Base-by-base conservation (phyloP, 2,329 filamentous ascomycete genomes). In the Ophioceras dolichostomum region DNA sequence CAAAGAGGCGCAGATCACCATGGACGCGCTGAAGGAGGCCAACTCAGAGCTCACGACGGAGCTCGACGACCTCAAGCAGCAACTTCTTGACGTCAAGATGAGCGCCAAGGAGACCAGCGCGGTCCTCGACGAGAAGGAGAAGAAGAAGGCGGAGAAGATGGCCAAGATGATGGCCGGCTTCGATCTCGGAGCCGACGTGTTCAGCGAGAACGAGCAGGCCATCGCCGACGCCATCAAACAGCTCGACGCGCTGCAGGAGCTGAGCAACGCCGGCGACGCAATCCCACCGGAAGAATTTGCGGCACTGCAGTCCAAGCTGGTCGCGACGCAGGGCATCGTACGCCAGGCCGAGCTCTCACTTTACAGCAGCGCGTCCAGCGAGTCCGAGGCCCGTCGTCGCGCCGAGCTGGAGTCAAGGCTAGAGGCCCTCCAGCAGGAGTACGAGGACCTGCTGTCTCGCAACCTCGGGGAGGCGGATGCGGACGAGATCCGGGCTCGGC, bases 111-210 rank as follows among this genome's bases (percentile, higher is more conserved):
- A 96, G 62, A 89, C 83, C 2, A 87, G 76, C 32, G 87, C 87
- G 8, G 81, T 86, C 13, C 65, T 93, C 16, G 89, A 96, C 49
- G 91, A 96, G 62, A 98, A 98, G 70, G 93, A 96, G 62, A 89
- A 87, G 69, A 88, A 87, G 65, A 98, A 98, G 71, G 86, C 88
- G 1, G 91, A 98, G 64, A 91, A 93, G 62, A 98, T 98, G 91
- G 91, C 91, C 31, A 84, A 95, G 71, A 98, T 98, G 91, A 95
- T 98, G 89, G 91, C 91, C 41, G 87, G 89, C 4, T 96, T 98
- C 51, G 89, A 98, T 52, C 74, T 98, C 24, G 89, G 87, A 32
- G 81, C 83, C 34, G 88, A 95, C 40, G 79, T 93, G 22, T 94
- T 96, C 57, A 94, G 87, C 47, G 83, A 91, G 41, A 94, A 94